Percentiles rank a stretch among this genome's conserved stretches.
Conservation (phyloP, 108 stramenopile genomes). For the Bacterosira constricta region DNA sequence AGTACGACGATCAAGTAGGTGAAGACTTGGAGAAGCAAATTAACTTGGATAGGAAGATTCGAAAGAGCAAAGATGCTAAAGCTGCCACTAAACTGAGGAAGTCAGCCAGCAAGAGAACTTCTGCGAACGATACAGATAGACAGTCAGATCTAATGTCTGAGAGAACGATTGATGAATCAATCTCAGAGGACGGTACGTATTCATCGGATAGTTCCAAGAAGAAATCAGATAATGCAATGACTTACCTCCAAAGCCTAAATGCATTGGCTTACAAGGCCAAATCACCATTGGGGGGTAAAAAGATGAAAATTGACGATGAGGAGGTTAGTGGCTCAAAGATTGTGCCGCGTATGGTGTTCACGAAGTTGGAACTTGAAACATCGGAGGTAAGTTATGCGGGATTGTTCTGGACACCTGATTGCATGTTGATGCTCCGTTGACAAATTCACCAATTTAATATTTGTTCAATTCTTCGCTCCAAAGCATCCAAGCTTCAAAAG, state of each 20-base stretch:
- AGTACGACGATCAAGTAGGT: constrained; percentile 20
- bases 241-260: not conserved
- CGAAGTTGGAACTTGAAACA: constrained; percentile 60
- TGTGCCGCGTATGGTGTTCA: constrained; percentile 54
- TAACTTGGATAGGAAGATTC: constrained; percentile 15
- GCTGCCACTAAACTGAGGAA: not conserved
- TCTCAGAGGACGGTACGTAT: too few relatives aligned
- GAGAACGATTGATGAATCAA: not conserved
- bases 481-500: constrained; percentile 81
- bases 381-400: too few relatives aligned
- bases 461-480: too few relatives aligned
- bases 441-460: too few relatives aligned
- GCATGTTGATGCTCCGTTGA: too few relatives aligned
- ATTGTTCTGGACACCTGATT: too few relatives aligned
- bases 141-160: not conserved
- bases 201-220: too few relatives aligned
- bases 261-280: not conserved
- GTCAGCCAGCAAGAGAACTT: not conserved
- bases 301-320: constrained; percentile 24
- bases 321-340: constrained; percentile 28
- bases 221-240: not conserved
- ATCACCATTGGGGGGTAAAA: constrained; percentile 5
- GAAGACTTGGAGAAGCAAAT: constrained; percentile 26
- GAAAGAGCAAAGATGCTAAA: not conserved
- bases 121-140: not conserved